Conservation (phyloP, 192 early-diverging fungal species). For the Coemansia sp. region DNA sequence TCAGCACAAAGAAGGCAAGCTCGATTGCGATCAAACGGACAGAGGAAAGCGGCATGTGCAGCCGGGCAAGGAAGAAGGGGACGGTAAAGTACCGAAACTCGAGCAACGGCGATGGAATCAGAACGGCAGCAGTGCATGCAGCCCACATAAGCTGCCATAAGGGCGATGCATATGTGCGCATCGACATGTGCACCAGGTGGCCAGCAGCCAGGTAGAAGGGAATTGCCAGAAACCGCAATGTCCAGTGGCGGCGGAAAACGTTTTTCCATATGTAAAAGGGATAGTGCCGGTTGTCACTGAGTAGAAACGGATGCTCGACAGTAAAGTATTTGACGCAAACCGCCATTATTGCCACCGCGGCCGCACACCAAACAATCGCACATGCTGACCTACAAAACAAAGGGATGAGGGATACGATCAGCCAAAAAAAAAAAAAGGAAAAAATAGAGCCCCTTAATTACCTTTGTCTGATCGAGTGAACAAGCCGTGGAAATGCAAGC, state of each 20-base stretch:
- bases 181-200: conserved; percentile 27
- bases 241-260: conserved; percentile 59
- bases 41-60: conserved; percentile 57
- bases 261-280: conserved; percentile 94
- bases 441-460: neutral
- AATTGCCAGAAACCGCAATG: conserved; percentile 58
- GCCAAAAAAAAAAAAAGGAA: no score
- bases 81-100: conserved; percentile 96
- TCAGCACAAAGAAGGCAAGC: conserved; percentile 49
- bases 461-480: neutral
- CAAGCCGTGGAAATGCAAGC: neutral
- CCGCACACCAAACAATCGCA: neutral
- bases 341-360: conserved; percentile 17
- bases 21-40: conserved; percentile 29
- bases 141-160: conserved; percentile 59
- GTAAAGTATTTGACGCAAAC: conserved; percentile 57
- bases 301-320: conserved; percentile 88
- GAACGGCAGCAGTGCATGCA: conserved; percentile 56
- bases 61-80: conserved; percentile 71
- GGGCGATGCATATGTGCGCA: conserved; percentile 44
- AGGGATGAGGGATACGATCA: conserved; percentile 25
- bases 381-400: conserved; percentile 12
- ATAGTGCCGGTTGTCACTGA: conserved; percentile 94
- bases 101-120: conserved; percentile 89
- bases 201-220: conserved; percentile 62